Evolutionary conservation across 768 basidiomycete genomes (phyloP), one percentile per base, ranked within the genome.

Genomic region (Gloeophyllum trabeum): DNA sequence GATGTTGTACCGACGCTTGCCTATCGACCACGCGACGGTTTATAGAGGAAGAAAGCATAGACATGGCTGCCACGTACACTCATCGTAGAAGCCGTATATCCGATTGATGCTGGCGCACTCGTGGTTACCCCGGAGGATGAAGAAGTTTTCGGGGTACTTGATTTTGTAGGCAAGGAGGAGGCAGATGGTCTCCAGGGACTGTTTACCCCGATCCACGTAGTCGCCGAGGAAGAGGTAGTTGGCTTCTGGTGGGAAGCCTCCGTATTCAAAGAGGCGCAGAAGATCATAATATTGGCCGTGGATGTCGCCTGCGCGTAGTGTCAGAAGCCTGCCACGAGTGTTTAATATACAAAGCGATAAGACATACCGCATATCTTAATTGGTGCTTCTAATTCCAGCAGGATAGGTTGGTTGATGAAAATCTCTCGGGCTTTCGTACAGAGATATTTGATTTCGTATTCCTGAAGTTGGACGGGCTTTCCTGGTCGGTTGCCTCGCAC

Each of bases 101-200:
- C 94, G 75, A 72, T 98, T 99, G 70, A 99, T 98, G 63, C 89
- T 91, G 50, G 94, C 94, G 60, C 94, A 96, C 66, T 99, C 94
- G 64, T 99, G 94, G 68, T 99, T 99, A 53, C 94, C 94, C 55
- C 94, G 73, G 48, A 99, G 76, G 62, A 99, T 93, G 71, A 99
- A 99, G 71, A 99, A 99, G 73, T 99, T 99, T 78, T 99, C 94
- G 41, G 94, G 94, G 72, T 97, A 99, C 75, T 98, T 99, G 75
- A 94, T 94, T 77, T 99, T 99, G 85, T 99, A 99, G 36, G 94
- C 93, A 51, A 99, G 80, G 46, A 99, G 75, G 36, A 99, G 80
- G 61, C 94, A 97, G 61, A 99, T 99, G n/a, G 94, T 99, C 69
- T 99, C 94, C 55, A 99, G 76, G 37, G 87, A 91, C 64, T 99